Percentiles rank a stretch among this genome's conserved stretches.
phyloP scores from a whole-genome alignment of 2,329 filamentous ascomycete species.

The Calonectria honghensis region DNA sequence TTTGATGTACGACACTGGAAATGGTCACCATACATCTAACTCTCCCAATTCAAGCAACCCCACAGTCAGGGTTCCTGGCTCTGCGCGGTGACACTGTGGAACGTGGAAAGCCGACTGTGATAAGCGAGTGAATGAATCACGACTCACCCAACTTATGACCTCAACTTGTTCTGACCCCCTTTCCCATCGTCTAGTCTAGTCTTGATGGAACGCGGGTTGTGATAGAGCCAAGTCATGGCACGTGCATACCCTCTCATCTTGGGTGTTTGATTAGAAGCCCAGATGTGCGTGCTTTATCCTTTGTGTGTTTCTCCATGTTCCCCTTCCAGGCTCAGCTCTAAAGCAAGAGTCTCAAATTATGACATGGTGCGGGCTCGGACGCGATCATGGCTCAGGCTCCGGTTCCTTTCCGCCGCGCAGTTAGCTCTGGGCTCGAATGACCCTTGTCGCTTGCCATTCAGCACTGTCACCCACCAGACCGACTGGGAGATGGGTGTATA shows the following conservation, averaged over 20 bases:
- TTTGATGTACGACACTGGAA: conserved; percentile 26
- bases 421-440: conserved; percentile 12
- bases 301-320: conserved; percentile 1
- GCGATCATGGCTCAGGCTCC: conserved; percentile 12
- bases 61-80: conserved; percentile 5
- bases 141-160: background rate
- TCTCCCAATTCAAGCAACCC: conserved; percentile 20
- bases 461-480: conserved; percentile 33
- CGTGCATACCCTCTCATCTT: conserved; percentile 34
- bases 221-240: conserved; percentile 30
- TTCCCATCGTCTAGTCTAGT: conserved; percentile 19
- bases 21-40: conserved; percentile 19
- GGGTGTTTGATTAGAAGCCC: conserved; percentile 10
- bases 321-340: background rate
- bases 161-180: background rate
- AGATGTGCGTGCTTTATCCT: background rate
- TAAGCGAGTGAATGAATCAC: conserved; percentile 11
- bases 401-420: background rate
- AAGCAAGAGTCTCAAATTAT: conserved; percentile 17
- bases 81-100: background rate
- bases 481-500: background rate
- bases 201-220: conserved; percentile 8
- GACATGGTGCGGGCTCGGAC: conserved; percentile 28
- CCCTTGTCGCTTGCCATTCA: conserved; percentile 30
- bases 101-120: conserved; percentile 1